Evolutionary conservation across 805 yeast species (phyloP).

Genomic region (Debaryomyces hansenii): DNA sequence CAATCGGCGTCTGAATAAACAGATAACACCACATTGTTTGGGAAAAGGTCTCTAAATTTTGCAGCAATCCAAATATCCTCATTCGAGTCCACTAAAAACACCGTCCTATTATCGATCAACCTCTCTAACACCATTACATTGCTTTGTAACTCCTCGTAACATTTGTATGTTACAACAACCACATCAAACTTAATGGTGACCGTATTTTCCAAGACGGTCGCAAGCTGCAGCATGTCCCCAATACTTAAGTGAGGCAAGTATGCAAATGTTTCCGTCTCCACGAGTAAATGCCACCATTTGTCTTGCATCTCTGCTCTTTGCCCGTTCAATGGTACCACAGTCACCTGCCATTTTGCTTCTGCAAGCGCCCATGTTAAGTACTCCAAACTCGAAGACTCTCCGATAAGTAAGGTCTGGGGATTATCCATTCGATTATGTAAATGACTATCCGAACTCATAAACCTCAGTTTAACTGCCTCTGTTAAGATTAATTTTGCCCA

Average conservation of each 20-base stretch:
- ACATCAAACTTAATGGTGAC: constrained; percentile 6
- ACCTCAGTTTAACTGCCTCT: neutral
- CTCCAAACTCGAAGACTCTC: constrained; percentile 17
- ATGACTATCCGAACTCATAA: neutral
- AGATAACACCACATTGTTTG: constrained; percentile 9
- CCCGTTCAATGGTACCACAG: constrained; percentile 1
- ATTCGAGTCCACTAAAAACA: constrained; percentile 13
- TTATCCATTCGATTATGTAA: neutral
- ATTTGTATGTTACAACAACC: constrained; percentile 9
- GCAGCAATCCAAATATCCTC: constrained; percentile 14
- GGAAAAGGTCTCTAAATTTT: constrained; percentile 6
- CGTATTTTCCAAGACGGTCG: neutral
- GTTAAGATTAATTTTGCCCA: no score
- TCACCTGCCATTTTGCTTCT: constrained; percentile 12
- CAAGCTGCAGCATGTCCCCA: neutral
- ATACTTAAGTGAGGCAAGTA: neutral
- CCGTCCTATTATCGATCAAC: constrained; percentile 4
- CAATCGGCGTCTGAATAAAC: constrained; percentile 15
- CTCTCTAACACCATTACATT: constrained; percentile 2
- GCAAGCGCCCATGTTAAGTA: constrained; percentile 13
- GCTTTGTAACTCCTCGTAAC: constrained; percentile 1
- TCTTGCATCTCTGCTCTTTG: neutral
- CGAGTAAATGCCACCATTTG: constrained; percentile 1
- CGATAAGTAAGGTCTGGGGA: constrained; percentile 12
- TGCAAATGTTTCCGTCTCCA: neutral